Evolutionary conservation across 2,329 filamentous ascomycete genomes (phyloP).

Genomic region (Akanthomyces muscarius): DNA sequence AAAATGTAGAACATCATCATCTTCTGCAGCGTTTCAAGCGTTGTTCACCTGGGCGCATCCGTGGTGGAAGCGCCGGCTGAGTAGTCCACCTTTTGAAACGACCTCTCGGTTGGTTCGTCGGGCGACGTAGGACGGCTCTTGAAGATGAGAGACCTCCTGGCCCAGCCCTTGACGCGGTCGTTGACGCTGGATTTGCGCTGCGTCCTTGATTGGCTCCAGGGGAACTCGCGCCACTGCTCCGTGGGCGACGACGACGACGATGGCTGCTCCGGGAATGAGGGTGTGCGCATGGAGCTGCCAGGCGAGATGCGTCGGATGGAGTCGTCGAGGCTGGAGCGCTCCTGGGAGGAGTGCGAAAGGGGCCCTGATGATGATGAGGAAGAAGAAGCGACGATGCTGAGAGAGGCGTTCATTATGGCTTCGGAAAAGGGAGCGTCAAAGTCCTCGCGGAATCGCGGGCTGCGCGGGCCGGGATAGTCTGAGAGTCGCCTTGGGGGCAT

Average conservation of each 20-base stretch:
- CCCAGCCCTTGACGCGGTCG: constrained; percentile 32
- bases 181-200: constrained; percentile 30
- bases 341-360: constrained; percentile 25
- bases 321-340: constrained; percentile 27
- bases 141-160: constrained; percentile 30
- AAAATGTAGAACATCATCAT: neutral
- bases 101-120: constrained; percentile 22
- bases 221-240: constrained; percentile 25
- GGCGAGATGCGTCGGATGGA: constrained; percentile 20
- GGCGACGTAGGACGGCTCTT: constrained; percentile 21
- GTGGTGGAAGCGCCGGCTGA: constrained; percentile 4
- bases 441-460: constrained; percentile 35
- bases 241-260: constrained; percentile 10
- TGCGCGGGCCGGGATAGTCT: constrained; percentile 20
- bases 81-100: constrained; percentile 5
- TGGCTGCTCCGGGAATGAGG: constrained; percentile 13
- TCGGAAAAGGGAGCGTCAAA: constrained; percentile 38
- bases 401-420: constrained; percentile 31
- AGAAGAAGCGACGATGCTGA: constrained; percentile 23
- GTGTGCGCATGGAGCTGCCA: constrained; percentile 6
- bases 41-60: neutral
- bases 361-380: constrained; percentile 22
- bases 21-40: neutral
- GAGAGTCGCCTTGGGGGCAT: constrained; percentile 15
- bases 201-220: constrained; percentile 25